phyloP scores from a whole-genome alignment of 352 stramenopile genomes.

The Phytopythium delawarense region DNA sequence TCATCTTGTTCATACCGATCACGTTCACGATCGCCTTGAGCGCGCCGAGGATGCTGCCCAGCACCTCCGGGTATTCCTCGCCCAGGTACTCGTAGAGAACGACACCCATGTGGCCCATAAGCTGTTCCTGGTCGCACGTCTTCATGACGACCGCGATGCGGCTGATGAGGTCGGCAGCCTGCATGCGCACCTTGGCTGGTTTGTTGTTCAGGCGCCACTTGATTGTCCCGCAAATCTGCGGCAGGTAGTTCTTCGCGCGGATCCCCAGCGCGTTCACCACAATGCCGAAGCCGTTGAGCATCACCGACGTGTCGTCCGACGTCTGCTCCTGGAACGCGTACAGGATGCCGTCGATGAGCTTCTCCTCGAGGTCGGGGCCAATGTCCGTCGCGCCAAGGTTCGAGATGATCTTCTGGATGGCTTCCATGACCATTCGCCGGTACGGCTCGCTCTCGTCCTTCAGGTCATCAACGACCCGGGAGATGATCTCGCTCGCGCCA shows the following conservation, averaged over 20 bases:
- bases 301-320: conserved; percentile 92
- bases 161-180: conserved; percentile 98
- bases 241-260: conserved; percentile 97
- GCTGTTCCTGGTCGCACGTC: conserved; percentile 96
- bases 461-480: conserved; percentile 97
- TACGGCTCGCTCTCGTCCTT: conserved; percentile 99
- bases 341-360: conserved; percentile 99
- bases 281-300: conserved; percentile 98
- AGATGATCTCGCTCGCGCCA: conserved; percentile 98
- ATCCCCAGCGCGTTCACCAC: conserved; percentile 97
- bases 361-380: conserved; percentile 96
- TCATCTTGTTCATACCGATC: conserved; percentile 99
- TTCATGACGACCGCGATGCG: conserved; percentile 99
- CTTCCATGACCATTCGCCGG: conserved; percentile 99
- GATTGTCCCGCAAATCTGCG: conserved; percentile 98
- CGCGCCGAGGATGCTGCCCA: conserved; percentile 97
- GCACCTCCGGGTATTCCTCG: conserved; percentile 99
- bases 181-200: conserved; percentile 97
- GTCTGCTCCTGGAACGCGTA: conserved; percentile 99
- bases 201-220: conserved; percentile 99
- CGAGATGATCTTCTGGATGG: conserved; percentile 97
- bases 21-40: conserved; percentile 99
- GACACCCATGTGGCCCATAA: conserved; percentile 98
- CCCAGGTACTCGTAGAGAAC: conserved; percentile 99
- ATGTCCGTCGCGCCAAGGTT: conserved; percentile 97